Evolutionary conservation across 345 rosid species (phyloP).

Genomic region (Arabis alpina): DNA sequence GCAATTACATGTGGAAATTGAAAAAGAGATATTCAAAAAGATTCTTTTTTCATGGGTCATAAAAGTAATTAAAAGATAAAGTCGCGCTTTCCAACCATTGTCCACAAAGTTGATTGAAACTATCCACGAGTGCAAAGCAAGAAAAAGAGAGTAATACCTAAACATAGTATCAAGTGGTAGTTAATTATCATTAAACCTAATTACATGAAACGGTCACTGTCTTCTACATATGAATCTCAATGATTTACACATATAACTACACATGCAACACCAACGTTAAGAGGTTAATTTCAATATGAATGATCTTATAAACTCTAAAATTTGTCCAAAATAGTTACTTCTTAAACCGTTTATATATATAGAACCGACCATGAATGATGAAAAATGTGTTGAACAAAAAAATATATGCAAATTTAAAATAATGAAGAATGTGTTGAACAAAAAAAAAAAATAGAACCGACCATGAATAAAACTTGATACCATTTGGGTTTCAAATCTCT

Average conservation of each 20-base stretch:
- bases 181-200: conserved; percentile 21
- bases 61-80: conserved; percentile 43
- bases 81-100: conserved; percentile 41
- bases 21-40: conserved; percentile 3
- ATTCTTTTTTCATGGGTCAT: conserved; percentile 31
- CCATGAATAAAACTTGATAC: no score
- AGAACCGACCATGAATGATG: neutral
- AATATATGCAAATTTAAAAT: no score
- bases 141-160: conserved; percentile 41
- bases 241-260: neutral
- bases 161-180: conserved; percentile 39
- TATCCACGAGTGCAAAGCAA: conserved; percentile 33
- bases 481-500: no score
- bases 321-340: neutral
- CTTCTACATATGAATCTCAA: conserved; percentile 19
- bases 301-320: neutral
- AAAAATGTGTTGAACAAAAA: no score
- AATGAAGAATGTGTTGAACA: no score
- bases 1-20: conserved; percentile 15
- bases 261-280: conserved; percentile 2
- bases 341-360: conserved; percentile 1
- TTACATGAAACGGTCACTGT: conserved; percentile 12
- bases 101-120: conserved; percentile 45
- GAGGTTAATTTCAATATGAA: conserved; percentile 1
- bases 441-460: neutral